Evolutionary conservation across 2,329 filamentous ascomycete species (phyloP), one percentile per base, ranked within the genome.

Genomic region (Ophiosphaerella narmari): DNA sequence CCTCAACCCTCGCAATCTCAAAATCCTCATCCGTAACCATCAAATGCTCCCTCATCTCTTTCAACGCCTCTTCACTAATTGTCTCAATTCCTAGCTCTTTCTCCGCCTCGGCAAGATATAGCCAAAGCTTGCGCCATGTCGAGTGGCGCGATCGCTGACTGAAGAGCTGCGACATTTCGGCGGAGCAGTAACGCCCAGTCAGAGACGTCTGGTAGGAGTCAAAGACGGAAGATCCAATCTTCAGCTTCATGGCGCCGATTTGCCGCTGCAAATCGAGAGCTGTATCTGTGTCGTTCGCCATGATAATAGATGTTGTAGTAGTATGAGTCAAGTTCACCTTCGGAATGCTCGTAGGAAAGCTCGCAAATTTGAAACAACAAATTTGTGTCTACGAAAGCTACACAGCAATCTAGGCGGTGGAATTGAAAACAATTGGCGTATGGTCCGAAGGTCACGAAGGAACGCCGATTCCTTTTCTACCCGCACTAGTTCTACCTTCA

Each of bases 91-190:
- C 91, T 2, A 96, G 82, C 73, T 92, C 88, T 72, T 86, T 86
- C 78, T 96, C 88, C 8, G 83, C 80, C 78, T 96, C 87, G 21
- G 91, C 91, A 9, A 96, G 87, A 75, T 82, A 86, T 38, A 93
- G 78, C 92, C 92, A 97, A 14, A 96, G 84, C 71, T 89, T 82
- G 57, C 91, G 85, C 91, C 91, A 95, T 47, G 86, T 91, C 36
- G 84, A 86, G 72, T 86, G 85, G 26, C 91, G 82, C 46, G 85
- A 87, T 37, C 90, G 84, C 51, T 87, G 84, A 62, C 86, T 87
- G 80, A 96, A 97, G 54, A 96, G 84, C 58, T 82, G 81, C 64
- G 86, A 72, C 72, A 74, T 74, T 55, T 72, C 70, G 43, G 73
- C 70, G 60, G 79, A 88, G 75, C 86, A 86, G 78, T 94, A 94